These are phyloP conservation scores for Globomyces pollinis-pini DNA, from an alignment of 192 early-diverging fungal genomes.

Conservation along the genomic window DNA sequence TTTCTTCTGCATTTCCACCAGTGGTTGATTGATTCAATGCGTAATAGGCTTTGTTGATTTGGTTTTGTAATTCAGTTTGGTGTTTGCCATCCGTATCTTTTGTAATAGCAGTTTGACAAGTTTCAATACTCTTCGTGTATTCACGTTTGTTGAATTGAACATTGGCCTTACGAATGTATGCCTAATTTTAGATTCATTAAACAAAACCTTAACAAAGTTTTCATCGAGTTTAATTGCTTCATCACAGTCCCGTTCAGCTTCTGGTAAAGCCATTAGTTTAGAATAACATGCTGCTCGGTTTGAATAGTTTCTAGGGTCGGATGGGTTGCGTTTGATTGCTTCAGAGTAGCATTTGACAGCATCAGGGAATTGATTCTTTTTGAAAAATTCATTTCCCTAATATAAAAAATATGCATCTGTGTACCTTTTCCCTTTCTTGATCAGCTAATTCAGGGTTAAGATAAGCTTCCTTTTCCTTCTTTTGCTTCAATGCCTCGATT, in stretches of 20 bases:
- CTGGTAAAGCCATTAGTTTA: conserved; percentile 87
- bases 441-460: conserved; percentile 72
- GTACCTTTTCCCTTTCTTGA: conserved; percentile 82
- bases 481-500: conserved; percentile 70
- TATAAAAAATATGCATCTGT: no score
- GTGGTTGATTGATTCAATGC: conserved; percentile 58
- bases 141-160: conserved; percentile 85
- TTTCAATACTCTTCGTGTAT: conserved; percentile 73
- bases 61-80: conserved; percentile 73
- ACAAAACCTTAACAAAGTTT: conserved; percentile 66
- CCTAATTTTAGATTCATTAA: no score
- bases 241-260: conserved; percentile 94
- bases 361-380: conserved; percentile 73
- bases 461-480: conserved; percentile 79
- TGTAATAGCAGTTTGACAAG: conserved; percentile 65
- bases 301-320: conserved; percentile 82
- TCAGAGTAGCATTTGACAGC: conserved; percentile 91
- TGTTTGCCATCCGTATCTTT: conserved; percentile 81
- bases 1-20: conserved; percentile 62
- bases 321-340: conserved; percentile 91
- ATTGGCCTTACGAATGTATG: conserved; percentile 91
- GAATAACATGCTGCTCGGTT: conserved; percentile 95
- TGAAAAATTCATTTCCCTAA: conserved; percentile 95
- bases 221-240: conserved; percentile 77
- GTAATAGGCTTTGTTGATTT: conserved; percentile 71